These are phyloP conservation scores for Punica granatum DNA, from an alignment of 345 rosid species.

Conservation along the genomic window DNA sequence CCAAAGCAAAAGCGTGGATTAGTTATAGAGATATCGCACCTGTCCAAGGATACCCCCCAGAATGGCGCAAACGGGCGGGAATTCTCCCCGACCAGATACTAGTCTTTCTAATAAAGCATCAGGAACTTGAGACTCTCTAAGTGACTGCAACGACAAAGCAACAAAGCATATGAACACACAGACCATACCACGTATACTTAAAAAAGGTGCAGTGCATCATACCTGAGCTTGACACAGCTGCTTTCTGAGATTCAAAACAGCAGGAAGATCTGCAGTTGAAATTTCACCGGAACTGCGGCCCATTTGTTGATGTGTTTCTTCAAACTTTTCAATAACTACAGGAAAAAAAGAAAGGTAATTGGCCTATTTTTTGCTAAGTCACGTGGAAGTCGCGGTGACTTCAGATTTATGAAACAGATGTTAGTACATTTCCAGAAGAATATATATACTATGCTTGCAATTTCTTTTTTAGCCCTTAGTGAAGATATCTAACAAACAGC, in stretches of 20 bases:
- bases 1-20: not conserved
- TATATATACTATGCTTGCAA: no score
- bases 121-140: constrained; percentile 54
- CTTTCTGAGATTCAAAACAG: constrained; percentile 48
- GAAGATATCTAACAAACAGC: no score
- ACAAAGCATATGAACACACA: not conserved
- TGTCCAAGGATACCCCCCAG: constrained; percentile 92
- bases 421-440: no score
- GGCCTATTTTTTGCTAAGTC: not conserved
- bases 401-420: no score
- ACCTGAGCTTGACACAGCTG: constrained; percentile 72
- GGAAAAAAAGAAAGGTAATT: not conserved
- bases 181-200: not conserved
- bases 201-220: constrained; percentile 9
- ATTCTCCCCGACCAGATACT: constrained; percentile 40
- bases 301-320: constrained; percentile 37
- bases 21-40: constrained; percentile 27
- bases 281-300: constrained; percentile 47
- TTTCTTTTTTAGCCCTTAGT: no score
- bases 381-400: not conserved
- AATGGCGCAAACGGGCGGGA: constrained; percentile 88
- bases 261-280: constrained; percentile 48
- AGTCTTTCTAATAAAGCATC: constrained; percentile 68
- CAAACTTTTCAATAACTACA: constrained; percentile 73
- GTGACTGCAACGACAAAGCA: constrained; percentile 29